Percentiles rank a stretch among this genome's conserved stretches.
phyloP scores from a whole-genome alignment of 768 basidiomycete genomes.

The Naganishia kalamii region DNA sequence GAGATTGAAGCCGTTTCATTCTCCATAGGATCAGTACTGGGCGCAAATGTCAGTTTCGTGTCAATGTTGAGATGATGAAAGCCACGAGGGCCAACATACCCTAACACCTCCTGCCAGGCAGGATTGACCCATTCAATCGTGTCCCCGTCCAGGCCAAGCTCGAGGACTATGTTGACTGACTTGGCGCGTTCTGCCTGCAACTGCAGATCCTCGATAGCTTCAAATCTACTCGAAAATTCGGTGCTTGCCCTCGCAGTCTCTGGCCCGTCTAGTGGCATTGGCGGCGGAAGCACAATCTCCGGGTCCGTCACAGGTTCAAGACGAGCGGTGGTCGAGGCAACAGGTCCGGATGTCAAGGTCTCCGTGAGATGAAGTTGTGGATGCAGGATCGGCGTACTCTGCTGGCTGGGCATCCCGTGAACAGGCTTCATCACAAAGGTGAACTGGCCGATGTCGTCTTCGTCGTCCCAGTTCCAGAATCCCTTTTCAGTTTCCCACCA shows the following conservation, averaged over 20 bases:
- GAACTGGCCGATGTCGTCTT: constrained; percentile 74
- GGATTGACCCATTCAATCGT: constrained; percentile 94
- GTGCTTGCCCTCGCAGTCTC: not conserved
- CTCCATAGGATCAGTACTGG: constrained; percentile 73
- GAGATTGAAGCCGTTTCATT: constrained; percentile 75
- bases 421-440: constrained; percentile 88
- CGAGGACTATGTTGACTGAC: constrained; percentile 91
- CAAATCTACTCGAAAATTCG: constrained; percentile 51
- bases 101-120: constrained; percentile 82
- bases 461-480: constrained; percentile 97
- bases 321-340: not conserved
- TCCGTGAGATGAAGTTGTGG: not conserved
- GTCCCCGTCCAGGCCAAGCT: constrained; percentile 86
- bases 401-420: constrained; percentile 51
- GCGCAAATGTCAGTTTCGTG: not conserved
- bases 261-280: not conserved
- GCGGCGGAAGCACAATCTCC: constrained; percentile 2
- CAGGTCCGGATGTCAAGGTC: not conserved
- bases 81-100: constrained; percentile 33
- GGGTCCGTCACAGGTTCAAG: not conserved
- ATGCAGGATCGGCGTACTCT: constrained; percentile 4
- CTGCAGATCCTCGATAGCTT: constrained; percentile 79
- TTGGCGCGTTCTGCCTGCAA: constrained; percentile 90
- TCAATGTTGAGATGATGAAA: not conserved
- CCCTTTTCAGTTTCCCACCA: constrained; percentile 99